A percentile compares a stretch with the other conserved stretches of the same genome.
Evolutionary conservation across 2,329 filamentous ascomycete species (phyloP).

Genomic region (Clonostachys chloroleuca): DNA sequence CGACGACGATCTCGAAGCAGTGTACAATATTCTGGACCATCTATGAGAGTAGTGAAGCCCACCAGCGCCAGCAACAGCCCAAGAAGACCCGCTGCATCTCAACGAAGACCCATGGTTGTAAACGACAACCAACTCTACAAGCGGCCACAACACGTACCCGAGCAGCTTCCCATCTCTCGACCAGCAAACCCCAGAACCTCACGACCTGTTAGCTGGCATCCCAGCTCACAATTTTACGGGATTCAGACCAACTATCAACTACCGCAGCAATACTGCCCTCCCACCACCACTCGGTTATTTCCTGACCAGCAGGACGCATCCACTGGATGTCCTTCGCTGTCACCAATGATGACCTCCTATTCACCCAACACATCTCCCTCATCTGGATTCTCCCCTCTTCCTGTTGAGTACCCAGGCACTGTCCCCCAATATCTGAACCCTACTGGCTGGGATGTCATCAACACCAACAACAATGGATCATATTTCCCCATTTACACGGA

Average conservation of each 20-base stretch:
- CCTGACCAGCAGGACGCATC: constrained; percentile 35
- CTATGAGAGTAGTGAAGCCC: constrained; percentile 61
- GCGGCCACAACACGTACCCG: constrained; percentile 25
- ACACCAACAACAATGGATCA: constrained; percentile 1
- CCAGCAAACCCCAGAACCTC: constrained; percentile 15
- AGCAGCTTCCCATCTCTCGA: constrained; percentile 8
- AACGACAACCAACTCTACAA: constrained; percentile 41
- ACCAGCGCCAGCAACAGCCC: constrained; percentile 68
- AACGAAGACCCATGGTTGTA: constrained; percentile 52
- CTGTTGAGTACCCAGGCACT: constrained; percentile 28
- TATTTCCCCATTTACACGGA: constrained; percentile 15
- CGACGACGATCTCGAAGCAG: constrained; percentile 43
- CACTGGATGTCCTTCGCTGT: constrained; percentile 34
- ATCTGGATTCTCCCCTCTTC: constrained; percentile 48
- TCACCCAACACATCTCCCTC: constrained; percentile 55
- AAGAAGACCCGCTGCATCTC: constrained; percentile 26
- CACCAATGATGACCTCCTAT: constrained; percentile 48
- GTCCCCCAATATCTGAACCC: constrained; percentile 31
- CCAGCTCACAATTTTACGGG: constrained; percentile 45
- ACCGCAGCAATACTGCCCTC: constrained; percentile 24
- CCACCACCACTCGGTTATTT: constrained; percentile 22
- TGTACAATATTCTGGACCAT: constrained; percentile 40
- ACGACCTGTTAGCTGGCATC: constrained; percentile 74
- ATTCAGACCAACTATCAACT: constrained; percentile 25
- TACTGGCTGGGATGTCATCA: constrained; percentile 26